Percentiles rank a stretch among this genome's conserved stretches.
These are phyloP conservation scores for Medakamo hakoo DNA, from an alignment of 139 green algal species.

Conservation along the genomic window DNA sequence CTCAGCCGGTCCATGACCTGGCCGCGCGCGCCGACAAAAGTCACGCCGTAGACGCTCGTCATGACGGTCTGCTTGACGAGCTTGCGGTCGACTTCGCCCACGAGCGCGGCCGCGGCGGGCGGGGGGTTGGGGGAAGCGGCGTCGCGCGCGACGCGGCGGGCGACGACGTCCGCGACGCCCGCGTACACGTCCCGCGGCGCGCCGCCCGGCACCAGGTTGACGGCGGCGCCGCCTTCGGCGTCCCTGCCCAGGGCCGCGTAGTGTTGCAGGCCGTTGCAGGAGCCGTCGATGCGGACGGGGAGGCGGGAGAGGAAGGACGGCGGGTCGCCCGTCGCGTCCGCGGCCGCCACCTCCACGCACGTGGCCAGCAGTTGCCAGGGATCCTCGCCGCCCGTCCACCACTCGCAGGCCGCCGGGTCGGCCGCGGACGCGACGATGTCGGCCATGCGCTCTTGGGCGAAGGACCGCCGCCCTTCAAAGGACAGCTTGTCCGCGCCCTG, in stretches of 20 bases:
- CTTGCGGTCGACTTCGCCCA: conserved; percentile 68
- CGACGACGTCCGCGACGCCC: conserved; percentile 35
- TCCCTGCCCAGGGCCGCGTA: conserved; percentile 88
- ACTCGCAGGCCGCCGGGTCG: conserved; percentile 12
- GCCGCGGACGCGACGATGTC: conserved; percentile 41
- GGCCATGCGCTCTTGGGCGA: conserved; percentile 34
- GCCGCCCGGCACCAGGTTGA: conserved; percentile 69
- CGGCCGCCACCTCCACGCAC: conserved; percentile 67
- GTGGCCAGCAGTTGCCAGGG: conserved; percentile 85
- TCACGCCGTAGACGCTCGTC: conserved; percentile 97
- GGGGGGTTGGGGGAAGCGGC: conserved; percentile 12
- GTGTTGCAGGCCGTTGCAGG: conserved; percentile 97
- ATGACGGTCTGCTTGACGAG: conserved; percentile 99
- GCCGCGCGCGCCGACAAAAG: conserved; percentile 66
- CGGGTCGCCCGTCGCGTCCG: conserved; percentile 42
- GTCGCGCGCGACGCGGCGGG: conserved; percentile 21
- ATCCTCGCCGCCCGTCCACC: conserved; percentile 69
- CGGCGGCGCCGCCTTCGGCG: conserved; percentile 37
- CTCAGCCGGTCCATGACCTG: conserved; percentile 69
- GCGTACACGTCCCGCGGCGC: conserved; percentile 75
- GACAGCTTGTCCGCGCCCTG: conserved; percentile 67
- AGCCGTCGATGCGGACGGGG: conserved; percentile 84
- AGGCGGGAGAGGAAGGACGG: conserved; percentile 43
- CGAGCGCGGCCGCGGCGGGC: conserved; percentile 16
- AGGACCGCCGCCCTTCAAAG: conserved; percentile 43